Percentiles rank a stretch among this genome's conserved stretches.
Evolutionary conservation across 164 flowering plant species (phyloP).

Genomic region (grape (Vitis vinifera)): ASM3070453v1 NC_081811.1:4709501-4710000

Average conservation of each 20-base stretch:
- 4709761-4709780: too few relatives aligned
- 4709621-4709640: slow-evolving; percentile 71
- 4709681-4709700: slow-evolving; percentile 23
- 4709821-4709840: too few relatives aligned
- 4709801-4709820: too few relatives aligned
- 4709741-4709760: too few relatives aligned
- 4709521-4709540: slow-evolving; percentile 80
- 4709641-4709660: slow-evolving; percentile 81
- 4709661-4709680: slow-evolving; percentile 70
- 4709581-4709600: slow-evolving; percentile 65
- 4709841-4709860: slow-evolving; percentile 42
- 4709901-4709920: slow-evolving; percentile 53
- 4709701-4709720: too few relatives aligned
- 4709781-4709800: too few relatives aligned
- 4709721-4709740: too few relatives aligned
- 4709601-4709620: slow-evolving; percentile 70
- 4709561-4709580: slow-evolving; percentile 70
- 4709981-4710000: slow-evolving; percentile 3
- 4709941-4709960: slow-evolving; percentile 82
- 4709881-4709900: slow-evolving; percentile 38
- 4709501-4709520: slow-evolving; percentile 88
- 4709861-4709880: slow-evolving; percentile 43
- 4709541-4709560: slow-evolving; percentile 67
- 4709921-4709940: slow-evolving; percentile 74
- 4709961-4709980: slow-evolving; percentile 69